phyloP scores from a whole-genome alignment of 129 eudicot genomes.

The Calendula officinalis region DNA sequence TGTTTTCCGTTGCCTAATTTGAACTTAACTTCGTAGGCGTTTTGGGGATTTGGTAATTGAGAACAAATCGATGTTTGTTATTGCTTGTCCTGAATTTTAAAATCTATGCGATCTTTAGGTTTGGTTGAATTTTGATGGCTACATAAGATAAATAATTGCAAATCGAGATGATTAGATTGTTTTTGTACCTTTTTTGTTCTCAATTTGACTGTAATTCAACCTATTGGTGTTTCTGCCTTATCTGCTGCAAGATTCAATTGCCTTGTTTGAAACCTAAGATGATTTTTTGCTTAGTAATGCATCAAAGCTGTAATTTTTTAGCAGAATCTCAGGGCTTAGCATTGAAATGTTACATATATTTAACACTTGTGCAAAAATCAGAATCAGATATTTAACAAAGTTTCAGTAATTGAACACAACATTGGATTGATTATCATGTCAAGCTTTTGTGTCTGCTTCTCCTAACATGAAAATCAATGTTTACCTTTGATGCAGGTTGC shows the following conservation, averaged over 20 bases:
- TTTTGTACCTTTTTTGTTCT: not conserved
- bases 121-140: not conserved
- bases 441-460: not conserved
- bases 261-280: no score
- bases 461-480: slow-evolving; percentile 8
- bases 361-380: not conserved
- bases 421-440: not conserved
- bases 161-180: slow-evolving; percentile 9
- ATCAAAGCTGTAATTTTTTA: not conserved
- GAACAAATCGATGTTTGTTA: not conserved
- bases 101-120: slow-evolving; percentile 1
- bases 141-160: not conserved
- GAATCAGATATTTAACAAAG: not conserved
- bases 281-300: slow-evolving; percentile 8
- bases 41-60: not conserved
- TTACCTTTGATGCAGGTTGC: slow-evolving; percentile 64
- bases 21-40: not conserved
- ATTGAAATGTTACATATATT: not conserved
- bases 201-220: not conserved
- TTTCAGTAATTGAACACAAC: not conserved
- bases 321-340: not conserved
- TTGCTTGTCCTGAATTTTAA: not conserved
- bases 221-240: not conserved
- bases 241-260: slow-evolving; percentile 6
- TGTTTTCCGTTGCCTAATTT: not conserved